Evolutionary conservation across 495 filamentous ascomycete genomes (phyloP), one percentile per base, ranked within the genome.

Genomic region (Lophiotrema nucula): DNA sequence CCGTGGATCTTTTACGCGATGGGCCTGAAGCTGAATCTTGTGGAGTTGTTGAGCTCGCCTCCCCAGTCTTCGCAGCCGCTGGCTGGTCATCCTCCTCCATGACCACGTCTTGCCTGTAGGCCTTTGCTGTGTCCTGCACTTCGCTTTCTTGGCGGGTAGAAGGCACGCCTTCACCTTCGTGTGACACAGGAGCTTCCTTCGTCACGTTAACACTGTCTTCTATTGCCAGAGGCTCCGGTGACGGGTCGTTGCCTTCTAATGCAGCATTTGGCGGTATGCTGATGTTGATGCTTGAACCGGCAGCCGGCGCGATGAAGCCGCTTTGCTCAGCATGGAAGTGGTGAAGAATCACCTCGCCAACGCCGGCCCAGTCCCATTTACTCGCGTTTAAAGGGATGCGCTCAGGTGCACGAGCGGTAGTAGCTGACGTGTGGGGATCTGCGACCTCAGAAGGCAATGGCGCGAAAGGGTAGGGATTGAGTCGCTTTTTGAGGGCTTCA

Each of bases 381-480:
- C 58, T 50, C 46, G 44, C 65, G 47, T 44, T 64, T 46, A 63
- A 62, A 43, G 43, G 22, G 38, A 56, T 68, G 60, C 26, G 45
- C 19, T 65, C 54, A 2, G 62, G 60, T 13, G 73, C 67, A 21
- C 21, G 18, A 16, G 13, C 35, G 16, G 45, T n/a, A 18, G 21
- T 8, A 5, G 18, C 18, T 18, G 47, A 52, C 8, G 43, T 3
- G 8, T 10, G 12, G 31, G 31, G 19, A 10, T 41, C 45, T 11
- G 41, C 35, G 18, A 50, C 44, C 19, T 66, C 58, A 0, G 53
- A 60, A 16, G 58, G 57, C 8, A 82, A 68, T 3, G 88, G 89
- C 0, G 95, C 77, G 66, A 87, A 95, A 2, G 88, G 83, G 60
- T 88, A 88, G 2, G 86, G 87, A 63, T 95, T 89, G 11, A 88